Conservation (phyloP, 169 alveolate species). For the Neospora caninum region DNA sequence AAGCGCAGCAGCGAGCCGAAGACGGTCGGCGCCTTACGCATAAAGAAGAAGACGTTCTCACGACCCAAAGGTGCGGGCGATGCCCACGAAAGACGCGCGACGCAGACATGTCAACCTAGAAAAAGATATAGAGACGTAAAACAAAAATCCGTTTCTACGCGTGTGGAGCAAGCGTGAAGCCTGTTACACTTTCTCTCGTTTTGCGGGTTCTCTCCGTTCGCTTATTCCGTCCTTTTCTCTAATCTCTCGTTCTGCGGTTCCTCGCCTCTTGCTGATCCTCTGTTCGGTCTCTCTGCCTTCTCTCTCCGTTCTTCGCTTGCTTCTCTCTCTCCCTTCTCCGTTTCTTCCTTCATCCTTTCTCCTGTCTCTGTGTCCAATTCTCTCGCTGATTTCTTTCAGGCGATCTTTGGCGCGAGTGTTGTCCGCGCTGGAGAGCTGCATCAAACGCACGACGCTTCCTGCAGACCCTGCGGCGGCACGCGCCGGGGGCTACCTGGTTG, state of each 20-base stretch:
- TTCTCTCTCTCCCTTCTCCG: too few relatives aligned
- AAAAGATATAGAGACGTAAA: too few relatives aligned
- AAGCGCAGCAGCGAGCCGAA: not conserved
- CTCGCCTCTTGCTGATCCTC: not conserved
- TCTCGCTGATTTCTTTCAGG: slow-evolving; percentile 10
- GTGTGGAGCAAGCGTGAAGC: too few relatives aligned
- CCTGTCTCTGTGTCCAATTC: not conserved
- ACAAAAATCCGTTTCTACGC: too few relatives aligned
- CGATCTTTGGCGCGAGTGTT: slow-evolving; percentile 57
- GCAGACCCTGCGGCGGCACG: slow-evolving; percentile 53
- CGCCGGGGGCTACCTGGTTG: slow-evolving; percentile 52
- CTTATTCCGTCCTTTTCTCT: not conserved
- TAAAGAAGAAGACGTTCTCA: not conserved
- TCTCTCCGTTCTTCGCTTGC: not conserved
- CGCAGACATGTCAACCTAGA: too few relatives aligned
- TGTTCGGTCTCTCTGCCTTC: not conserved
- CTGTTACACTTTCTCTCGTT: too few relatives aligned
- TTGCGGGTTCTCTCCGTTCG: too few relatives aligned
- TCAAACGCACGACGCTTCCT: slow-evolving; percentile 53
- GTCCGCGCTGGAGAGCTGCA: slow-evolving; percentile 52
- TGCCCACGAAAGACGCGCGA: too few relatives aligned
- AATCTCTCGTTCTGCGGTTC: not conserved
- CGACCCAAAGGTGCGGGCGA: not conserved
- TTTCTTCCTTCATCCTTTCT: not conserved
- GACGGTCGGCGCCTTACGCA: not conserved